phyloP scores from a whole-genome alignment of 768 basidiomycete species.

The Russula vinacea region DNA sequence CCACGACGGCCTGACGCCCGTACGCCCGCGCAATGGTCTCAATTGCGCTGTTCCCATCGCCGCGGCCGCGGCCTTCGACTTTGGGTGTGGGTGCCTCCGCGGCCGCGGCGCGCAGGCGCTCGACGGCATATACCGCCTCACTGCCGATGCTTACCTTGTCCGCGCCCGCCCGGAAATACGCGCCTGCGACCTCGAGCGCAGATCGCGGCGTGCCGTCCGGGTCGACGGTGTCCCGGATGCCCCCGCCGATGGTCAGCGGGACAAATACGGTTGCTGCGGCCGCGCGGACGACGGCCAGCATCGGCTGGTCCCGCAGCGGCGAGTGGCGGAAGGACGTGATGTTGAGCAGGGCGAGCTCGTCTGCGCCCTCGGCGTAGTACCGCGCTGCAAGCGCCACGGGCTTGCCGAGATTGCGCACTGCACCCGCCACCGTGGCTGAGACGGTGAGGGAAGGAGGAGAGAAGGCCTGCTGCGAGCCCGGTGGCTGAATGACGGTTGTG shows the following conservation, averaged over 20 bases:
- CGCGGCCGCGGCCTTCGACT: constrained; percentile 25
- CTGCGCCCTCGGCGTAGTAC: constrained; percentile 87
- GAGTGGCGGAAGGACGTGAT: constrained; percentile 99
- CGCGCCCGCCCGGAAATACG: constrained; percentile 95
- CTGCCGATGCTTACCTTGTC: constrained; percentile 98
- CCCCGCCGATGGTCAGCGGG: constrained; percentile 97
- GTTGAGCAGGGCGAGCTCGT: constrained; percentile 96
- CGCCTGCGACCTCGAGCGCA: constrained; percentile 91
- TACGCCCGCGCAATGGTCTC: constrained; percentile 89
- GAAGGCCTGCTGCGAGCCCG: constrained; percentile 15
- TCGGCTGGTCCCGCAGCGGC: constrained; percentile 93
- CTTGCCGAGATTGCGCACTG: constrained; percentile 95
- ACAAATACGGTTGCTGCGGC: constrained; percentile 91
- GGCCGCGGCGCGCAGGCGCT: constrained; percentile 58
- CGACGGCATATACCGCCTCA: constrained; percentile 93
- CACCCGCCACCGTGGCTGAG: constrained; percentile 58
- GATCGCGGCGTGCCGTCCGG: constrained; percentile 86
- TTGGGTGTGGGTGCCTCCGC: constrained; percentile 20
- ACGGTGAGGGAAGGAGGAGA: constrained; percentile 34
- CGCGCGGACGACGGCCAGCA: constrained; percentile 91
- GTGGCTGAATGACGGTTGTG: not conserved
- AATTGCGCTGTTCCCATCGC: constrained; percentile 79
- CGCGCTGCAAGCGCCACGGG: constrained; percentile 86
- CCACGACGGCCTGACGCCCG: constrained; percentile 95
- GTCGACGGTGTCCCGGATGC: constrained; percentile 93